Evolutionary conservation across 768 basidiomycete genomes (phyloP).

Genomic region (Xerocomus spinulosus): DNA sequence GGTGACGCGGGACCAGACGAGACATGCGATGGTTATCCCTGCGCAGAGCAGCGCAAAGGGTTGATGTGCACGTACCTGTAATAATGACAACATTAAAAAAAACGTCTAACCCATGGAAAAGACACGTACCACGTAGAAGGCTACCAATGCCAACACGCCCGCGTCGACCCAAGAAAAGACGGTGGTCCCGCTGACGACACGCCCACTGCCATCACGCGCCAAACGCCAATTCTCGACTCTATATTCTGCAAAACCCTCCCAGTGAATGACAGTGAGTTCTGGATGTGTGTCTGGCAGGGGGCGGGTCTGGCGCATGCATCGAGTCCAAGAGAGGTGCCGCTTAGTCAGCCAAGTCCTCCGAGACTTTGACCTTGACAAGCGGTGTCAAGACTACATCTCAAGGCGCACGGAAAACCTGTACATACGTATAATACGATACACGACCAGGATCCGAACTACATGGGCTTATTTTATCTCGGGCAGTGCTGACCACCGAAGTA

Average conservation of each 20-base stretch:
- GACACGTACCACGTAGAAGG: neutral
- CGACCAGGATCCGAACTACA: too few relatives aligned
- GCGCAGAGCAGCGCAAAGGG: neutral
- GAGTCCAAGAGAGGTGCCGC: neutral
- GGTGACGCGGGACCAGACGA: constrained; percentile 36
- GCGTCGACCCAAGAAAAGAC: constrained; percentile 35
- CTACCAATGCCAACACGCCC: constrained; percentile 16
- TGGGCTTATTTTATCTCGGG: neutral
- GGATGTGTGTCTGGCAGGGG: constrained; percentile 42
- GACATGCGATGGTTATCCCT: constrained; percentile 13
- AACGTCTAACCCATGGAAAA: neutral
- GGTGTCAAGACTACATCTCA: too few relatives aligned
- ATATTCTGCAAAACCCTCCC: constrained; percentile 53
- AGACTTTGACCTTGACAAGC: too few relatives aligned
- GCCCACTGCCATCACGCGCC: constrained; percentile 38
- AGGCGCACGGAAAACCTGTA: too few relatives aligned
- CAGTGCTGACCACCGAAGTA: neutral
- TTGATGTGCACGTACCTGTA: neutral
- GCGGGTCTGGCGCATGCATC: constrained; percentile 35
- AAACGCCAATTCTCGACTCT: constrained; percentile 52
- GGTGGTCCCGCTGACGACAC: constrained; percentile 28
- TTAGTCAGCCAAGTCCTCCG: neutral
- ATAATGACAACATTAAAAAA: neutral
- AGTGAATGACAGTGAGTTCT: constrained; percentile 47
- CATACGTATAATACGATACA: too few relatives aligned